These are phyloP conservation scores for Jatropha multifida DNA, from an alignment of 441 rosid species.

Conservation along the genomic window DNA sequence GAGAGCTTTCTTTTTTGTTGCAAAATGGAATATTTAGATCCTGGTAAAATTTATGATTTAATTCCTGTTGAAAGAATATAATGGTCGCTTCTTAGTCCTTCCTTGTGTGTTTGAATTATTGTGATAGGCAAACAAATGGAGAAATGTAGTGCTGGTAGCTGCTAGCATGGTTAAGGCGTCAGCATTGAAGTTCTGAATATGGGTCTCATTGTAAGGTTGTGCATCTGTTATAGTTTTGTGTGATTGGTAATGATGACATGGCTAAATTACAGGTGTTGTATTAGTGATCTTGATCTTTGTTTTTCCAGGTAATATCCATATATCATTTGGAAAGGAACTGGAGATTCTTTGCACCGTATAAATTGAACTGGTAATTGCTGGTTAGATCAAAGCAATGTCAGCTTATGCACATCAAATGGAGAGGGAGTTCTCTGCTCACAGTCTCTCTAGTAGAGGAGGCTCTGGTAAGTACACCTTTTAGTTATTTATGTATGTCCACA, in stretches of 20 bases:
- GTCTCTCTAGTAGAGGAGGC: conserved; percentile 61
- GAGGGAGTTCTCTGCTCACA: conserved; percentile 57
- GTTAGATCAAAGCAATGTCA: conserved; percentile 46
- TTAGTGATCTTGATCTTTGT: conserved; percentile 3
- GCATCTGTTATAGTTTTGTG: background rate
- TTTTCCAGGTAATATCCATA: conserved; percentile 26
- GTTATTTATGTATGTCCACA: background rate
- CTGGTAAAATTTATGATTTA: background rate
- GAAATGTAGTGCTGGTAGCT: conserved; percentile 23
- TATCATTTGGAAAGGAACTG: conserved; percentile 27
- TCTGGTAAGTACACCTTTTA: conserved; percentile 50
- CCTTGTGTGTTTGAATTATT: background rate
- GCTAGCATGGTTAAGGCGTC: conserved; percentile 20
- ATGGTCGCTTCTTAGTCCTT: background rate
- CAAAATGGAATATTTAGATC: conserved; percentile 1
- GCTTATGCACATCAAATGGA: conserved; percentile 80
- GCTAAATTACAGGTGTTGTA: background rate
- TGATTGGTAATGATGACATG: conserved; percentile 1
- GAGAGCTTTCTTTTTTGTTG: background rate
- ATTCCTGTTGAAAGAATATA: background rate
- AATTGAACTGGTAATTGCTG: conserved; percentile 23
- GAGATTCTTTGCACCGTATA: conserved; percentile 15
- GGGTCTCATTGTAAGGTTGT: conserved; percentile 4
- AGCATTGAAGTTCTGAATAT: conserved; percentile 20
- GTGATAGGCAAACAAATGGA: conserved; percentile 18